A percentile compares a stretch with the other conserved stretches of the same genome.
These are phyloP conservation scores for Mycena capillaripes DNA, from an alignment of 768 basidiomycete genomes.

Conservation along the genomic window DNA sequence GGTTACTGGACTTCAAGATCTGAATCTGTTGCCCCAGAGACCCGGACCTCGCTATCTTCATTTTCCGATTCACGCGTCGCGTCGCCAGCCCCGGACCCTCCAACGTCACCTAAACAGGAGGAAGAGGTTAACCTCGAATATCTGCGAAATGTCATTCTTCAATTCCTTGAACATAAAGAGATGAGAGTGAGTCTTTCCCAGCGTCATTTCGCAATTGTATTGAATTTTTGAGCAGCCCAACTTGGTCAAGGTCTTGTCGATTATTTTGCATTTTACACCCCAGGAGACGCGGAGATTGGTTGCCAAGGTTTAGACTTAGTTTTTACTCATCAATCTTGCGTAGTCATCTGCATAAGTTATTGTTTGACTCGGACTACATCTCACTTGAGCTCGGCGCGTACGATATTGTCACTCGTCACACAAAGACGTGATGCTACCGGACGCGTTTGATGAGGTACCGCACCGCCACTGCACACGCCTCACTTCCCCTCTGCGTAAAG, in stretches of 20 bases:
- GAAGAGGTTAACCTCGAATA: constrained; percentile 98
- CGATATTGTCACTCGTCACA: neutral
- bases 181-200: constrained; percentile 82
- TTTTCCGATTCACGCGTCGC: constrained; percentile 49
- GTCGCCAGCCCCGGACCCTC: constrained; percentile 53
- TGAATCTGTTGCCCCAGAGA: constrained; percentile 57
- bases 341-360: constrained; percentile 1
- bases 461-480: too few species aligned
- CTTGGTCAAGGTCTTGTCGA: constrained; percentile 91
- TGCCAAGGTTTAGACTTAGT: constrained; percentile 84
- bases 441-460: neutral
- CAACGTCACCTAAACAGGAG: constrained; percentile 65
- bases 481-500: too few species aligned
- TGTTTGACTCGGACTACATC: too few species aligned
- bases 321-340: neutral
- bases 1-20: constrained; percentile 86
- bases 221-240: constrained; percentile 70
- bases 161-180: constrained; percentile 98
- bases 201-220: neutral
- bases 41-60: constrained; percentile 54
- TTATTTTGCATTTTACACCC: constrained; percentile 94
- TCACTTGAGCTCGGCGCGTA: too few species aligned
- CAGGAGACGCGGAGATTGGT: constrained; percentile 92
- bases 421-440: neutral
- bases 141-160: constrained; percentile 93